A percentile compares a stretch with the other conserved stretches of the same genome.
Conservation (phyloP, 2,329 filamentous ascomycete genomes). For the Fonsecaea nubica region DNA sequence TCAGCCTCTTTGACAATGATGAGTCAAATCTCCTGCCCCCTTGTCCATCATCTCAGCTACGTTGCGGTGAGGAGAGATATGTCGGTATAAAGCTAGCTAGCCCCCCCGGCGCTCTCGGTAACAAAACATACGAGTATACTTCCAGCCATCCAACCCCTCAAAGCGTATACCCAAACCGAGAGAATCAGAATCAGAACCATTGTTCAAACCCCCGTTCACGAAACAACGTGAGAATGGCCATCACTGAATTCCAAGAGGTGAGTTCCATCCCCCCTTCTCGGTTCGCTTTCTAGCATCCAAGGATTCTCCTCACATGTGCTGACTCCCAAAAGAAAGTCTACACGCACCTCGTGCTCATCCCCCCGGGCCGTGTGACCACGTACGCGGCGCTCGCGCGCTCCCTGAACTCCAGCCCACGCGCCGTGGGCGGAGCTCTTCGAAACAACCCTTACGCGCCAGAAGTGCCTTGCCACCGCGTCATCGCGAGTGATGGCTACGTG, state of each 20-base stretch:
- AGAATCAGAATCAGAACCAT: too few relatives aligned
- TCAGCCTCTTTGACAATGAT: background rate
- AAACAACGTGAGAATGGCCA: background rate
- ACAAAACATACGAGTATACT: too few relatives aligned
- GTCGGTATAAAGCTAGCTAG: too few relatives aligned
- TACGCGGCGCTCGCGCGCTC: conserved; percentile 75
- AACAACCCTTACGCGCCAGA: conserved; percentile 53
- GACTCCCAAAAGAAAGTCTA: conserved; percentile 60
- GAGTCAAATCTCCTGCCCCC: conserved; percentile 3
- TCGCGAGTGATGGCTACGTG: conserved; percentile 44
- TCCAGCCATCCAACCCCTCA: background rate
- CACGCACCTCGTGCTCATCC: conserved; percentile 75
- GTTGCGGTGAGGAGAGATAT: too few relatives aligned
- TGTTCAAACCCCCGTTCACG: too few relatives aligned
- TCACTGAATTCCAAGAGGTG: conserved; percentile 39
- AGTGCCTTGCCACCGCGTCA: conserved; percentile 51
- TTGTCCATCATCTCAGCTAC: too few relatives aligned
- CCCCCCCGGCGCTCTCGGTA: too few relatives aligned
- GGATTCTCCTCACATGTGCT: background rate
- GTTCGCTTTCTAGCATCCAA: background rate
- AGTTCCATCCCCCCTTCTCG: background rate
- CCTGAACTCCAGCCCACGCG: conserved; percentile 41
- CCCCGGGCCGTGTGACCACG: conserved; percentile 74
- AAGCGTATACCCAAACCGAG: background rate
- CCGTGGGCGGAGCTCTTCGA: conserved; percentile 51